These are phyloP conservation scores for Cenchrus fungigraminus DNA, from an alignment of 176 grass and related monocot species.

Conservation along the genomic window DNA sequence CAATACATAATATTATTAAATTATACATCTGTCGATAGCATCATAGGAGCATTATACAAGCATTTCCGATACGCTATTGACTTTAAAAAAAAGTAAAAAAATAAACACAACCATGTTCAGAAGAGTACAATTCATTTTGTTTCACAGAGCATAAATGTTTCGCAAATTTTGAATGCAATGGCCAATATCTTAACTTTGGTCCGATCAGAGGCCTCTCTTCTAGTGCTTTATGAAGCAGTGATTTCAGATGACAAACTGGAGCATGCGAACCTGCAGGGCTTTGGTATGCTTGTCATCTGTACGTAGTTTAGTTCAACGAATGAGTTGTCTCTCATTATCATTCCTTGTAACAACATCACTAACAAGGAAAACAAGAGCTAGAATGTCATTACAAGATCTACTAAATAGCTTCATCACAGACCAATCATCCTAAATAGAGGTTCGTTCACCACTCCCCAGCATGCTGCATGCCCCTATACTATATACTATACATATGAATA, in stretches of 20 bases:
- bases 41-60: neutral
- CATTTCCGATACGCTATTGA: neutral
- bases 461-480: too few species aligned
- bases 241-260: too few species aligned
- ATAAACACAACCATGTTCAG: neutral
- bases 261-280: neutral
- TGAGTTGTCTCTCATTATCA: neutral
- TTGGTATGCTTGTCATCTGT: neutral
- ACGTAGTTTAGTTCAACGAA: too few species aligned
- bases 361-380: neutral
- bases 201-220: too few species aligned
- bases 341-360: neutral
- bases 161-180: too few species aligned
- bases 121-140: neutral
- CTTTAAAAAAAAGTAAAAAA: neutral
- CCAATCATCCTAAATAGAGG: too few species aligned
- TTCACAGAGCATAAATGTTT: neutral
- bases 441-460: too few species aligned
- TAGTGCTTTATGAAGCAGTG: too few species aligned
- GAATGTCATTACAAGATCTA: neutral
- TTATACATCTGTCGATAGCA: neutral
- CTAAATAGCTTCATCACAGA: too few species aligned
- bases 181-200: neutral
- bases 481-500: too few species aligned
- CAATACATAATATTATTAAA: neutral